Evolutionary conservation across 768 basidiomycete genomes (phyloP), one percentile per base, ranked within the genome.

Genomic region (Calocera viscosa): DNA sequence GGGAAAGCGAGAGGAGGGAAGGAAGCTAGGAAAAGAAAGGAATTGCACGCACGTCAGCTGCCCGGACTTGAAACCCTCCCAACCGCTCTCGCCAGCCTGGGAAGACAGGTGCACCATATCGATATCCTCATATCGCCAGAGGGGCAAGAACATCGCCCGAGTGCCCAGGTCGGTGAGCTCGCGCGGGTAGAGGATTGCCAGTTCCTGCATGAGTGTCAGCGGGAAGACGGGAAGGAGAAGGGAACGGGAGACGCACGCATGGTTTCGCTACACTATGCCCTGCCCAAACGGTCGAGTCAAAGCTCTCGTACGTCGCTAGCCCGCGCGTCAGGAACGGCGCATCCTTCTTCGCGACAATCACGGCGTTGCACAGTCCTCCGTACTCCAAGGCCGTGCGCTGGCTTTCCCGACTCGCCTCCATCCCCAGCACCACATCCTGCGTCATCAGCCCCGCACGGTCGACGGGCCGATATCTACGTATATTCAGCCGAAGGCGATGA

Each of bases 401-500:
- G 0, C 72, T 73, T 65, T 76, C 74, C 14, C 75, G 71, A 0
- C 75, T 72, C 28, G 71, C 69, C 67, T 76, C 75, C 75, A 76
- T 76, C 5, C 74, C 75, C 12, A 76, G 65, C 14, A 74, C 75
- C 1, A 70, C 39, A 72, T 69, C 2, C 75, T 76, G 66, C 16
- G 66, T 68, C 16, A 72, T 49, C 10, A 75, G 67, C 1, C 69
- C 69, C 30, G 69, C 60, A 3, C 67, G 39, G 14, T 64, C 67
- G 65, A 75, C 73, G 2, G 72, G 65, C 75, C 75, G 24, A 76
- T 75, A 63, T 76, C 75, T 14, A 76, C 67, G 64, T 76, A 76
- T 19, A 76, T 72, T 24, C 75, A 75, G 12, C 75, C 75, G 1
- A 70, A 71, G 63, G 71, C 67, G 43, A 74, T 71, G 70, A 76